Base-by-base conservation (phyloP, 2,329 filamentous ascomycete genomes). In the Colletotrichum sp. region DNA sequence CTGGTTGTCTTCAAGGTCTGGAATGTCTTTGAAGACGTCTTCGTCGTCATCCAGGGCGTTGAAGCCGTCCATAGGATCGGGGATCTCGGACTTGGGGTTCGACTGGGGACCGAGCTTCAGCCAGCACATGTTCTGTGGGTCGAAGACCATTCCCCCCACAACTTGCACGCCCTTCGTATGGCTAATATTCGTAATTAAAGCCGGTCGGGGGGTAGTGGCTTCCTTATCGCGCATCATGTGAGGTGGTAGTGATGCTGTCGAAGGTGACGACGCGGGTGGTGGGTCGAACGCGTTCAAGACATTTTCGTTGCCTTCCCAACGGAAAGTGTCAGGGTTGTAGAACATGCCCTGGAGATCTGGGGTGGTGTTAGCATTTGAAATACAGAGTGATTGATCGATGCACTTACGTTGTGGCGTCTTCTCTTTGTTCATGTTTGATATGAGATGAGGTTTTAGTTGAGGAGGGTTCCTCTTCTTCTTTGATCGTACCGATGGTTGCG, bases 111-210 rank as follows among this genome's bases (percentile, higher is more conserved):
- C 88, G 77, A 97, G 88, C 84, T 98, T 98, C 72, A 98, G 90
- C 97, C 97, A 99, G 83, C 96, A 97, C 96, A 99, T 98, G 80
- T 95, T 95, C 77, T 95, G 93, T 5, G 97, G 97, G 82, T 99
- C 97, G 83, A 98, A 99, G 12, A 98, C 94, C 97, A 99, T 99
- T 79, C 96, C 95, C n/a, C 96, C 95, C 73, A 98, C 96, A 43
- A 98, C 94, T 84, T 98, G 96, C 16, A 98, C 94, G 77, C 95
- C 96, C 81, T 96, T 95, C 76, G 93, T 93, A 6, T 93, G 90
- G 70, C 94, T 94, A 78, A 98, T 95, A 78, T 98, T 97, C 64
- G 96, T 96, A 80, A 99, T 99, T 21, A 99, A 90, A 8, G 96
- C 96, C 12, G 95, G 89, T 76, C 93, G 85, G 79, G 92, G 92